Base-by-base conservation (phyloP, 208 protist species). In the Leishmania lainsoni region DNA sequence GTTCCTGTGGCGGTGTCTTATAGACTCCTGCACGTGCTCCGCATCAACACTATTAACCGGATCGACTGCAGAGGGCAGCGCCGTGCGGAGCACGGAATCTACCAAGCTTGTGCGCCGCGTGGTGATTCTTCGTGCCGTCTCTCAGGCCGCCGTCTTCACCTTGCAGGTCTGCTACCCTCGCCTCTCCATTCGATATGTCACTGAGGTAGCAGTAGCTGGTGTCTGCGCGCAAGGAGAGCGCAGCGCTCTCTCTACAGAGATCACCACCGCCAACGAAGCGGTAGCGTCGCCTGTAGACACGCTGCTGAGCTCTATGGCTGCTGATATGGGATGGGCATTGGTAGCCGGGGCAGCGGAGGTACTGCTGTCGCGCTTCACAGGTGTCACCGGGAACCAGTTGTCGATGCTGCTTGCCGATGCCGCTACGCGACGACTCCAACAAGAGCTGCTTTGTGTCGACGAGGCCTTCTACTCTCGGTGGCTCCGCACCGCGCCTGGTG, bases 401-500 rank as follows among this genome's bases (percentile, higher is more conserved):
- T 58, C 66, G 35, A 9, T 68, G 22, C 5, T 76, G 65, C 73
- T 94, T 35, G 54, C 79, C 16, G 83, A 87, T 1, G 83, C 89
- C 35, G 32, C 90, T 48, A 65, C 54, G 10, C 49, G 81, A 45
- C 78, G 80, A 66, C 52, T 92, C 48, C 39, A 78, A 56, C 17
- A 71, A 49, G 86, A 87, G 76, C 66, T 94, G 52, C 81, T 87
- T 29, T 81, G 76, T 9, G 83, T 84, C 2, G 91, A 94, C 77
- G 91, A 94, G 58, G 86, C 91, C 17, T 94, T 94, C 77, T 84
- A 87, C 42, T 59, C 29, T 35, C 91, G 89, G 5, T 90, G 84
- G 58, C 51, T 90, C 63, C 75, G 68, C n/a, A 72, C 79, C 3
- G 22, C 20, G 1, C 26, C 75, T 35, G 10, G 48, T 14, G 68